Percentiles rank a stretch among this genome's conserved stretches.
Evolutionary conservation across 768 basidiomycete genomes (phyloP).

Genomic region (Agaricus sinodeliciosus): DNA sequence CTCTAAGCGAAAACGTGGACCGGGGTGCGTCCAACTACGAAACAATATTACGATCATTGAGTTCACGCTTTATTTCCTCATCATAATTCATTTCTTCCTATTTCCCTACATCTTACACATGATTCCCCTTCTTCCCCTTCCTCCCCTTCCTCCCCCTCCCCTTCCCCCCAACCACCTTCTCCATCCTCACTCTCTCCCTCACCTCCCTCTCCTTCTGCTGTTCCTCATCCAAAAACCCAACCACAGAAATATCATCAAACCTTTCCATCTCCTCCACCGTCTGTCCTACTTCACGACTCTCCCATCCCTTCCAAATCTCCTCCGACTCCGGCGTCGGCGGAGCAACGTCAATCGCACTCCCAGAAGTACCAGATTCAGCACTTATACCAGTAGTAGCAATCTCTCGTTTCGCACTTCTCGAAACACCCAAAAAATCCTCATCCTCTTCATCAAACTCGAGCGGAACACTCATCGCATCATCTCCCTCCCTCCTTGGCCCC

Average conservation of each 20-base stretch:
- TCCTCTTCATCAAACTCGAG: constrained; percentile 66
- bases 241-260: constrained; percentile 41
- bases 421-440: constrained; percentile 41
- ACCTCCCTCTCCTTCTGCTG: constrained; percentile 16
- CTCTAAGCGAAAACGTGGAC: too few relatives aligned
- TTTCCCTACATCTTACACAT: background rate
- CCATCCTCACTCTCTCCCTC: background rate
- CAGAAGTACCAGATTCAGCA: constrained; percentile 27
- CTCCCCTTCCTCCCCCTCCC: constrained; percentile 2
- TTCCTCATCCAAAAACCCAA: constrained; percentile 35
- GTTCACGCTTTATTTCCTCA: too few relatives aligned
- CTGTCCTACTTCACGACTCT: constrained; percentile 36
- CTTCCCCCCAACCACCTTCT: background rate
- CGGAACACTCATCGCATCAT: constrained; percentile 29
- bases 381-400: constrained; percentile 19
- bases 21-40: too few relatives aligned
- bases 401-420: constrained; percentile 12
- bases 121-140: background rate
- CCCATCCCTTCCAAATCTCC: constrained; percentile 31
- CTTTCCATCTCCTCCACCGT: constrained; percentile 47
- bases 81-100: too few relatives aligned
- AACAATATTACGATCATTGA: too few relatives aligned
- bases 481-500: constrained; percentile 18
- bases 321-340: constrained; percentile 14
- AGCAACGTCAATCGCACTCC: constrained; percentile 24